Conservation (phyloP, 805 yeast species). For the Barnettozyma vustinii region DNA sequence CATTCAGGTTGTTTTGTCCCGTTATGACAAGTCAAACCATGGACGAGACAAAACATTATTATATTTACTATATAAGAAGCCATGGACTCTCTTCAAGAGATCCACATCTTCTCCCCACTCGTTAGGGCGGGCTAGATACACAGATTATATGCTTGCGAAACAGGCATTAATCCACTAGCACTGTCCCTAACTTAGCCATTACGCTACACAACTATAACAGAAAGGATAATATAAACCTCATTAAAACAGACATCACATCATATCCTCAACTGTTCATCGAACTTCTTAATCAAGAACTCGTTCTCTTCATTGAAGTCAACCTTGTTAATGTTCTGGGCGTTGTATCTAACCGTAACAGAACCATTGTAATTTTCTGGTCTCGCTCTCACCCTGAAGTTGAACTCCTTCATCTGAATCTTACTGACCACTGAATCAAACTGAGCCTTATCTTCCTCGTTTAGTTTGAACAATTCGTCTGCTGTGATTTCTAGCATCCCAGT, state of each 20-base stretch:
- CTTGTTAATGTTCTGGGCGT: slow-evolving; percentile 47
- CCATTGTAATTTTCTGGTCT: slow-evolving; percentile 83
- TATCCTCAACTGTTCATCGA: slow-evolving; percentile 19
- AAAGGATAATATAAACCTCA: background rate
- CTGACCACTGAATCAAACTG: slow-evolving; percentile 42
- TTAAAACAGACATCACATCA: background rate
- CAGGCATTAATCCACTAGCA: too few relatives aligned
- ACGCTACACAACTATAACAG: too few relatives aligned
- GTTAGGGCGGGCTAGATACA: too few relatives aligned
- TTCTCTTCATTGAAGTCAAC: slow-evolving; percentile 57
- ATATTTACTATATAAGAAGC: too few relatives aligned
- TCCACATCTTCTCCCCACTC: too few relatives aligned
- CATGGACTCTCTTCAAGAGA: too few relatives aligned
- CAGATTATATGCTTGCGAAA: too few relatives aligned
- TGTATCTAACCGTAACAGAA: slow-evolving; percentile 67
- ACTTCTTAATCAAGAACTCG: slow-evolving; percentile 43
- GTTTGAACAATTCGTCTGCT: slow-evolving; percentile 50
- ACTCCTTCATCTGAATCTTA: slow-evolving; percentile 60
- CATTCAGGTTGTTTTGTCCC: too few relatives aligned
- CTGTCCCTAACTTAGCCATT: too few relatives aligned
- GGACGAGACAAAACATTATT: too few relatives aligned
- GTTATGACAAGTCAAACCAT: too few relatives aligned
- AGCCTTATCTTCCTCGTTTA: slow-evolving; percentile 42
- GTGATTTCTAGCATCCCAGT: slow-evolving; percentile 54
- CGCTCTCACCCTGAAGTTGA: slow-evolving; percentile 71